These are phyloP conservation scores for Starmerella cellae DNA, from an alignment of 805 yeast species.

Conservation along the genomic window DNA sequence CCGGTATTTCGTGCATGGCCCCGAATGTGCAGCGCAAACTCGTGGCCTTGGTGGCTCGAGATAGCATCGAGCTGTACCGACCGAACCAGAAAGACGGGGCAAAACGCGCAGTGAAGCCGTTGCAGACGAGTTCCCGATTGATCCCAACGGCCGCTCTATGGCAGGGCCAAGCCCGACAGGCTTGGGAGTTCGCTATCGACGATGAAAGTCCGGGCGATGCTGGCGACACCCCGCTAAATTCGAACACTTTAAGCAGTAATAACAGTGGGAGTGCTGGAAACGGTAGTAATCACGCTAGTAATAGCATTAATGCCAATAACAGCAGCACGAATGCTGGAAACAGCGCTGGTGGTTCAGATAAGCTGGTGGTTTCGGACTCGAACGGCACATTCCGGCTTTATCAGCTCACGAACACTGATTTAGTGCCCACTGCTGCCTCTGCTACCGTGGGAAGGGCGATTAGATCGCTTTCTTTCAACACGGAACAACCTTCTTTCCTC, in stretches of 20 bases:
- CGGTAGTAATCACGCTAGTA: not conserved
- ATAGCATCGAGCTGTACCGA: constrained; percentile 14
- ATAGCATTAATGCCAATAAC: no score
- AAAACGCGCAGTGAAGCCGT: constrained; percentile 1
- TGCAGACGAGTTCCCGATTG: constrained; percentile 2
- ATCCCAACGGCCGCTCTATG: constrained; percentile 10
- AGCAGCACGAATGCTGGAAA: not conserved
- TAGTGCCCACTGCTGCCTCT: constrained; percentile 5
- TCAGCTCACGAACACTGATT: constrained; percentile 2
- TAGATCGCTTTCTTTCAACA: constrained; percentile 48
- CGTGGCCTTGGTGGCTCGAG: constrained; percentile 9
- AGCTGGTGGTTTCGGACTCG: constrained; percentile 24
- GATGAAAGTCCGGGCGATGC: not conserved
- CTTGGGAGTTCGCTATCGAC: constrained; percentile 2
- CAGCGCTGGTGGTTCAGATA: constrained; percentile 1
- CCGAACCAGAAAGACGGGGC: constrained; percentile 2
- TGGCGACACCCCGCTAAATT: not conserved
- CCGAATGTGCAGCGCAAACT: not conserved
- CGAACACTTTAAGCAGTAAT: not conserved
- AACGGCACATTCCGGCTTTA: constrained; percentile 28
- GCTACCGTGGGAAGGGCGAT: constrained; percentile 32
- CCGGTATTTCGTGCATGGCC: constrained; percentile 11
- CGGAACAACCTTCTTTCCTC: constrained; percentile 37
- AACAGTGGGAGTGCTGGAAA: not conserved
- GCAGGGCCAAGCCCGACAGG: constrained; percentile 5